phyloP scores from a whole-genome alignment of 345 rosid species.

The Iberis pinnata region DNA sequence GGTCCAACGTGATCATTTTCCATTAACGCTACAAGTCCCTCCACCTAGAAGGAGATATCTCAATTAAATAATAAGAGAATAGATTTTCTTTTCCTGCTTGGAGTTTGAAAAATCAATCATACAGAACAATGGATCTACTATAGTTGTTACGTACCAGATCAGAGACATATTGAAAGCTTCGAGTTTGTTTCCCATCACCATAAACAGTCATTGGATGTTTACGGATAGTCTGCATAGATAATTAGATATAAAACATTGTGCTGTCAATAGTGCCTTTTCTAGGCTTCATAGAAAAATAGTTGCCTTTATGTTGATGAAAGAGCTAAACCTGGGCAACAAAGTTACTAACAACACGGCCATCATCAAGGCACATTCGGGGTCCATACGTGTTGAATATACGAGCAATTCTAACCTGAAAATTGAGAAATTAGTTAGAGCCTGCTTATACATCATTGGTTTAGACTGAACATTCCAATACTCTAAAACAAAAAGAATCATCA shows the following conservation, averaged over 20 bases:
- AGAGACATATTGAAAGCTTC: slow-evolving; percentile 97
- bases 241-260: background rate
- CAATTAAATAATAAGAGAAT: background rate
- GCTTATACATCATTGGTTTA: background rate
- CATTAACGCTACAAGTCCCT: slow-evolving; percentile 86
- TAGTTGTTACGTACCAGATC: slow-evolving; percentile 57
- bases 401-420: slow-evolving; percentile 85
- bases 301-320: slow-evolving; percentile 3
- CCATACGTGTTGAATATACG: slow-evolving; percentile 98
- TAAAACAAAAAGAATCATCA: background rate
- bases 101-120: slow-evolving; percentile 11
- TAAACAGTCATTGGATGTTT: slow-evolving; percentile 92
- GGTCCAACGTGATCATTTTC: slow-evolving; percentile 93
- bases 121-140: background rate
- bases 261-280: background rate
- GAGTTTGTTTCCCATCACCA: slow-evolving; percentile 98
- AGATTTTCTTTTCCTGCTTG: background rate
- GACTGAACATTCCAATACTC: background rate
- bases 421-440: slow-evolving; percentile 1
- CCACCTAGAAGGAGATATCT: slow-evolving; percentile 47
- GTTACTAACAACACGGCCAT: slow-evolving; percentile 99
- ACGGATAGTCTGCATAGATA: slow-evolving; percentile 51
- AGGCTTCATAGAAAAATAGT: background rate
- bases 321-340: slow-evolving; percentile 83
- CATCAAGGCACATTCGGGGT: slow-evolving; percentile 98